Evolutionary conservation across 306 rosid genomes (phyloP), one percentile per base, ranked within the genome.

Genomic region (Trifolium repens): DNA sequence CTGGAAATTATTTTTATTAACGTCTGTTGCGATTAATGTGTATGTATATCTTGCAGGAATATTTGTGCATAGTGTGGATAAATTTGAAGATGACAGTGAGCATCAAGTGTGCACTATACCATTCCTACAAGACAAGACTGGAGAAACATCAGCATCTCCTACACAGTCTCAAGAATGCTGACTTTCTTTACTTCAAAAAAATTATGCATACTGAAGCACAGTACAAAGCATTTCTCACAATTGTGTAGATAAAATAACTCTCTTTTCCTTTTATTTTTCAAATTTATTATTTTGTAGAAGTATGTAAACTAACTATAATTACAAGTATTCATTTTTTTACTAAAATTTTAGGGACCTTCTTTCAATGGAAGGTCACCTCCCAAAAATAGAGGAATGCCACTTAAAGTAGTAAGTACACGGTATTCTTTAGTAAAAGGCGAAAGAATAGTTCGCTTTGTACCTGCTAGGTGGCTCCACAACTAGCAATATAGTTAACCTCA

Each of bases 361-460:
- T 27, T 27, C 2, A 27, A 27, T 0, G 37, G 7, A 34, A 34
- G 37, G 37, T 1, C 37, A 34, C 37, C 37, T 34, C 37, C 1
- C 37, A 34, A 22, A 22, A 22, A 34, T 34, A 37, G 9, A 37
- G 42, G 9, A 37, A 37, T 37, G 2, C 42, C 42, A 37, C 42
- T 37, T 6, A 37, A 7, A 7, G 42, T 37, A 37, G 9, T 0
- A 14, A 11, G 61, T 11, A 83, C 89, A 88, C 86, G 84, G 85
- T 85, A 84, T 88, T 85, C 85, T 84, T 77, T 85, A 84, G 91
- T 87, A 85, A 87, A 89, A 89, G 91, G 91, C 91, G 78, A 89
- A 87, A 85, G 88, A 89, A 87, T 87, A 85, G 85, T 85, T 87
- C 79, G 85, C 86, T 80, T 0, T 87, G 87, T 69, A 69, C 53